Evolutionary conservation across 176 grass and related monocot genomes (phyloP).

Genomic region (Oryza meyeriana): DNA sequence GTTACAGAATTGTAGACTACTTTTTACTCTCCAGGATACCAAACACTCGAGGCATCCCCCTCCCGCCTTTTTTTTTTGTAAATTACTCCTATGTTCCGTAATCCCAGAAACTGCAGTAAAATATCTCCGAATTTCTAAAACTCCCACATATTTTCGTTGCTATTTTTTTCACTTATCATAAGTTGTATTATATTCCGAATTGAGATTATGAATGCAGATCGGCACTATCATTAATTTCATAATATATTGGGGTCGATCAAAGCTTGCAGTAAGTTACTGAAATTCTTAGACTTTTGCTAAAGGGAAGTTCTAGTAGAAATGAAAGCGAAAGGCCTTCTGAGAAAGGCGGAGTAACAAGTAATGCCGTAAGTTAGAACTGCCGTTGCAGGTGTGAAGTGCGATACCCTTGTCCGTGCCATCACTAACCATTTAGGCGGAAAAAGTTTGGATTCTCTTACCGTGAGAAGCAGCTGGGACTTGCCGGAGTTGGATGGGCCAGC

Average conservation of each 20-base stretch:
- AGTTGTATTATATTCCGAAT: not conserved
- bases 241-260: not conserved
- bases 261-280: not conserved
- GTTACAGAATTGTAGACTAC: not conserved
- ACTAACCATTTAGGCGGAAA: not conserved
- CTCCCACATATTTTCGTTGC: not conserved
- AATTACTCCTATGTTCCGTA: not conserved
- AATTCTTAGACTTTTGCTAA: not conserved
- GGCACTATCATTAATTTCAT: not conserved
- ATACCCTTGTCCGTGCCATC: not conserved
- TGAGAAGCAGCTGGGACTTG: slow-evolving; percentile 83
- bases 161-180: not conserved
- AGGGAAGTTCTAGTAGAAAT: not conserved
- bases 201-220: not conserved
- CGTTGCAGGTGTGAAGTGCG: not conserved
- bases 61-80: not conserved
- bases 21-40: not conserved
- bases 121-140: not conserved
- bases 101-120: not conserved
- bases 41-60: not conserved
- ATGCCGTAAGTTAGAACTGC: not conserved
- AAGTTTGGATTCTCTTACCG: slow-evolving; percentile 29
- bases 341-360: not conserved
- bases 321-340: not conserved
- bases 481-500: slow-evolving; percentile 76